These are phyloP conservation scores for Aureobasidium sp. DNA, from an alignment of 2,329 filamentous ascomycete species.

Conservation along the genomic window DNA sequence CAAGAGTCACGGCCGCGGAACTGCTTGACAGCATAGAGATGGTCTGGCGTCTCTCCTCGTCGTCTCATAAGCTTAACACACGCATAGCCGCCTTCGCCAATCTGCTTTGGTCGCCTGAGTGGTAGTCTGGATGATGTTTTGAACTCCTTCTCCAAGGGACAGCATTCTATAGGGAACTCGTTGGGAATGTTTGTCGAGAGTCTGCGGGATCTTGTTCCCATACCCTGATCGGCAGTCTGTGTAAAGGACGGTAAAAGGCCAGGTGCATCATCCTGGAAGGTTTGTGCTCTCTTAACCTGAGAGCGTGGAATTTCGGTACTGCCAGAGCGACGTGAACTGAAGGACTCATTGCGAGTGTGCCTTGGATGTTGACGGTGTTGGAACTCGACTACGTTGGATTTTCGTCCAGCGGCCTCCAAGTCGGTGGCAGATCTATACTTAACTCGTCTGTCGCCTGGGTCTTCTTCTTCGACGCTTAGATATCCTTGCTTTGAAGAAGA, in stretches of 20 bases:
- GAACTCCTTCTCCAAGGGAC: slow-evolving; percentile 39
- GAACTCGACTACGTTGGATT: background rate
- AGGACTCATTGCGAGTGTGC: slow-evolving; percentile 8
- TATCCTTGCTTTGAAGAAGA: background rate
- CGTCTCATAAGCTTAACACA: slow-evolving; percentile 74
- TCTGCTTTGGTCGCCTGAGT: slow-evolving; percentile 63
- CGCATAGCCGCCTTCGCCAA: slow-evolving; percentile 77
- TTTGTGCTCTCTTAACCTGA: background rate
- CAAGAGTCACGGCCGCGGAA: slow-evolving; percentile 65
- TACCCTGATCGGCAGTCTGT: slow-evolving; percentile 24
- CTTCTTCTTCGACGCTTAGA: background rate
- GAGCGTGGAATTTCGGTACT: slow-evolving; percentile 8
- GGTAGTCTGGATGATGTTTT: slow-evolving; percentile 27
- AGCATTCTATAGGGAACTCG: slow-evolving; percentile 26
- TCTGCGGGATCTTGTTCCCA: slow-evolving; percentile 29
- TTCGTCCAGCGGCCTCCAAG: background rate
- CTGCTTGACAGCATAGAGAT: slow-evolving; percentile 80
- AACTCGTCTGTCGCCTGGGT: background rate
- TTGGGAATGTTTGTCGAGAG: slow-evolving; percentile 27
- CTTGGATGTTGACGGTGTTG: background rate
- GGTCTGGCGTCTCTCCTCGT: slow-evolving; percentile 33
- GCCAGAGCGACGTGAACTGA: slow-evolving; percentile 10
- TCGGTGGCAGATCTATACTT: slow-evolving; percentile 11
- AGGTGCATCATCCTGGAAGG: background rate
- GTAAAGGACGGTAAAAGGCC: slow-evolving; percentile 4